Percentiles rank a stretch among this genome's conserved stretches.
These are phyloP conservation scores for Stevia rebaudiana DNA, from an alignment of 140 eudicot genomes.

Conservation along the genomic window DNA sequence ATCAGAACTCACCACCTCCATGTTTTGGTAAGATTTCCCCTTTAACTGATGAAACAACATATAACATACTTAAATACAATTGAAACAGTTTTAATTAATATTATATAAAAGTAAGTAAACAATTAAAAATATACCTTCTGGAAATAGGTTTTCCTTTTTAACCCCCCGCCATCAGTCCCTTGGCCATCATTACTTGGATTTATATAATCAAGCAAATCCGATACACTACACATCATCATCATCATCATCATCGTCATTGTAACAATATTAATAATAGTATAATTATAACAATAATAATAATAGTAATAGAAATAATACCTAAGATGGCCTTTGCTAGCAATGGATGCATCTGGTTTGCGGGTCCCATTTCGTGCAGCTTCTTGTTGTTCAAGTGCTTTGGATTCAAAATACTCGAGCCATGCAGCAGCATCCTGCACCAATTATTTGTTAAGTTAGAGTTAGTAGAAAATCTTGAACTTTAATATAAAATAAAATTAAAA, in stretches of 20 bases:
- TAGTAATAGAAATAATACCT: too few species aligned
- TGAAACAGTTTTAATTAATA: background rate
- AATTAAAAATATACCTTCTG: constrained; percentile 54
- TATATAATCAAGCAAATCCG: constrained; percentile 97
- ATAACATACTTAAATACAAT: constrained; percentile 6
- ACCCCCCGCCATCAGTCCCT: constrained; percentile 55
- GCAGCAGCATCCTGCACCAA: constrained; percentile 98
- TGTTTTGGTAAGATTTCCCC: constrained; percentile 60
- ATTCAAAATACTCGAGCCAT: constrained; percentile 98
- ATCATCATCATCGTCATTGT: too few species aligned
- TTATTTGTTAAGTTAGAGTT: constrained; percentile 7
- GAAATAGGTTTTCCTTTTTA: constrained; percentile 59
- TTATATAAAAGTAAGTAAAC: background rate
- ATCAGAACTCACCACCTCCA: constrained; percentile 40
- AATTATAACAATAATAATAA: background rate
- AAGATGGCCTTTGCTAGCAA: constrained; percentile 98
- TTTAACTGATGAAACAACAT: constrained; percentile 45
- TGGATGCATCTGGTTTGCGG: constrained; percentile 95
- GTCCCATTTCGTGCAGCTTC: constrained; percentile 99
- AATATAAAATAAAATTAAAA: background rate
- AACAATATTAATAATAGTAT: background rate
- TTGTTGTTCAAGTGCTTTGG: constrained; percentile 99
- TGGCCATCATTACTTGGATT: constrained; percentile 74
- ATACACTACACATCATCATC: constrained; percentile 56
- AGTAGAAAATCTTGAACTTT: constrained; percentile 1